A percentile compares a stretch with the other conserved stretches of the same genome.
These are phyloP conservation scores for Drechslera avenae DNA, from an alignment of 2,329 filamentous ascomycete genomes.

Conservation along the genomic window DNA sequence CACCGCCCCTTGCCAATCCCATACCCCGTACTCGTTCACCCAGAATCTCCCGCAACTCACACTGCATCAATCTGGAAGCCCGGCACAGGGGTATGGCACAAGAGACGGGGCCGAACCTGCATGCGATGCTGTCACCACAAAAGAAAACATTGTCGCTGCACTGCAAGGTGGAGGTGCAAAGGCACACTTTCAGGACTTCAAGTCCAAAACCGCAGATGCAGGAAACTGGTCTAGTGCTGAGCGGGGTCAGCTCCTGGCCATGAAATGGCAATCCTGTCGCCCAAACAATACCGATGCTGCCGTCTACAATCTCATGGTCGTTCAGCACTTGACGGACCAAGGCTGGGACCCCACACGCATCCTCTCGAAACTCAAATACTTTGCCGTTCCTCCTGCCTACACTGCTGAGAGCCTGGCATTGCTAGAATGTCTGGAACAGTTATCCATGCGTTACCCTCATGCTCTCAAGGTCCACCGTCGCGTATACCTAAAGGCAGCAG, in stretches of 20 bases:
- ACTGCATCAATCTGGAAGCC: not conserved
- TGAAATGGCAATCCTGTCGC: constrained; percentile 12
- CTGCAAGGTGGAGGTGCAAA: not conserved
- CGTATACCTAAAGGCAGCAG: constrained; percentile 19
- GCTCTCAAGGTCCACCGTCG: constrained; percentile 4
- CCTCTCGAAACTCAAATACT: constrained; percentile 5
- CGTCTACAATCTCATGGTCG: constrained; percentile 15
- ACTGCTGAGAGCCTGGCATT: constrained; percentile 16
- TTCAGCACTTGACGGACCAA: constrained; percentile 16
- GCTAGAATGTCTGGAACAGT: constrained; percentile 18
- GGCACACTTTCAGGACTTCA: constrained; percentile 17
- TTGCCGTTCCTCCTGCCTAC: constrained; percentile 15
- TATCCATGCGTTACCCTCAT: constrained; percentile 5
- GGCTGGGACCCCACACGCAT: constrained; percentile 15
- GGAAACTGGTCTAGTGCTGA: not conserved
- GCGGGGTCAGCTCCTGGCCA: constrained; percentile 2
- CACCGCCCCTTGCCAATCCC: not conserved
- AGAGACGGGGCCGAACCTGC: not conserved
- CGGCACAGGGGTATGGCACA: not conserved
- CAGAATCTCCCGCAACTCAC: constrained; percentile 1
- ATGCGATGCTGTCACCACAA: not conserved
- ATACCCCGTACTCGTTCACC: constrained; percentile 5
- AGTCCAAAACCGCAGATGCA: constrained; percentile 7
- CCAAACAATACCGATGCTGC: constrained; percentile 10
- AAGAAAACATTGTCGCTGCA: not conserved